These are phyloP conservation scores for Aquilaria sinensis DNA, from an alignment of 345 rosid species.

Conservation along the genomic window DNA sequence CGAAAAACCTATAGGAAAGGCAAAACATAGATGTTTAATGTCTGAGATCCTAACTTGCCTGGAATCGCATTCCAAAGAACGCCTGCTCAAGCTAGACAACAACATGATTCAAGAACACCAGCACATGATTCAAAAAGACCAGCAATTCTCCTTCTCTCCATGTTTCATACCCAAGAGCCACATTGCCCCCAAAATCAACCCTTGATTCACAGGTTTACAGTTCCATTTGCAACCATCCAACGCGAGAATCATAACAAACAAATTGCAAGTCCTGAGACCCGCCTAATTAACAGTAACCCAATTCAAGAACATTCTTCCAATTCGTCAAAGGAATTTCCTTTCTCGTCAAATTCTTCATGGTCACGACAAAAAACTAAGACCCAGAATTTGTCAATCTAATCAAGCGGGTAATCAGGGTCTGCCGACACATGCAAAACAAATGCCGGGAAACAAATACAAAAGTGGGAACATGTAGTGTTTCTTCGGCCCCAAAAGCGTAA, in stretches of 20 bases:
- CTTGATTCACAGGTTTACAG: neutral
- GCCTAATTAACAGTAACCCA: too few species aligned
- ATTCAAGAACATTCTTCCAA: neutral
- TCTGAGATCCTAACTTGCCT: conserved; percentile 31
- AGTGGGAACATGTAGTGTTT: conserved; percentile 21
- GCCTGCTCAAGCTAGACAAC: conserved; percentile 94
- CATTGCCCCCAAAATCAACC: neutral
- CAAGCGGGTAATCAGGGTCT: conserved; percentile 21
- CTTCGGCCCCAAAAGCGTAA: too few species aligned
- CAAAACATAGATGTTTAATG: too few species aligned
- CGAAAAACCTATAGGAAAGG: too few species aligned
- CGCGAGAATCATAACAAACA: conserved; percentile 4
- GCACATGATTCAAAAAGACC: conserved; percentile 17
- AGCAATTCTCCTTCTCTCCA: conserved; percentile 45
- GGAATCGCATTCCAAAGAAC: conserved; percentile 86
- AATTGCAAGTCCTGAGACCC: neutral
- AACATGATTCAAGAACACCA: conserved; percentile 55
- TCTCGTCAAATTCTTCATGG: neutral
- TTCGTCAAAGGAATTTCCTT: conserved; percentile 5
- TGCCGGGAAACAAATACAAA: conserved; percentile 16
- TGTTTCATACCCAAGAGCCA: neutral
- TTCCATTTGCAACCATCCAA: neutral
- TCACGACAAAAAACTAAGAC: conserved; percentile 16
- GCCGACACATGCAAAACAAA: conserved; percentile 20
- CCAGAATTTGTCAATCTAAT: conserved; percentile 32